Conservation (phyloP, 129 eudicot species). For the Lonicera japonica region DNA sequence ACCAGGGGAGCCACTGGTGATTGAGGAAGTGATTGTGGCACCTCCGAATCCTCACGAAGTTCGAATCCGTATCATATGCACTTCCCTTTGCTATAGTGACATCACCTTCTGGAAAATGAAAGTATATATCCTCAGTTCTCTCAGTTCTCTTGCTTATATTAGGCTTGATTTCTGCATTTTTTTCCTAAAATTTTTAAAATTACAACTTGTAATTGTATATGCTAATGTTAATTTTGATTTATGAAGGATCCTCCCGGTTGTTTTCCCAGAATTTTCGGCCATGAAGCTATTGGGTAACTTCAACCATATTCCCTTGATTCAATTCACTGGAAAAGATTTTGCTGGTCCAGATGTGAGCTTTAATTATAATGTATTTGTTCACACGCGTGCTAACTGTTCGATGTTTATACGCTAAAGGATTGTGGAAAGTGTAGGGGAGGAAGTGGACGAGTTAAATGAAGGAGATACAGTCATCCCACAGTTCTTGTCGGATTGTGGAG, state of each 20-base stretch:
- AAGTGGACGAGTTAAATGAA: conserved; percentile 49
- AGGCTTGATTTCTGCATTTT: too few relatives aligned
- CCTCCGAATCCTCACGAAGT: conserved; percentile 58
- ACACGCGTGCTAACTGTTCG: too few relatives aligned
- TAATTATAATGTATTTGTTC: too few relatives aligned
- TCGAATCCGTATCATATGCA: conserved; percentile 58
- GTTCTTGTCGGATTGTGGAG: conserved; percentile 70
- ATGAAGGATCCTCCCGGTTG: conserved; percentile 69
- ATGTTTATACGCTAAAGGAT: neutral
- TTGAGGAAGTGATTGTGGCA: conserved; percentile 65
- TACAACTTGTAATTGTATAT: neutral
- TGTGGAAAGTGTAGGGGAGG: conserved; percentile 83
- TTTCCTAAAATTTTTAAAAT: too few relatives aligned
- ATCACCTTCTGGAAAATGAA: conserved; percentile 58
- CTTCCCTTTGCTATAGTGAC: conserved; percentile 72
- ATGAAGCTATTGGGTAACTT: conserved; percentile 84
- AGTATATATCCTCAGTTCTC: conserved; percentile 26
- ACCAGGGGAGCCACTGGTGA: conserved; percentile 65
- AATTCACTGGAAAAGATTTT: neutral
- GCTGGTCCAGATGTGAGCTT: too few relatives aligned
- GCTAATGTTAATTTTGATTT: neutral
- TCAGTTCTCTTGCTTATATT: too few relatives aligned
- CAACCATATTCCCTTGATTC: neutral
- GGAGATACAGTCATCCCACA: conserved; percentile 77
- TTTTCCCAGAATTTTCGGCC: conserved; percentile 81